A percentile compares a stretch with the other conserved stretches of the same genome.
These are phyloP conservation scores for Phytophthora vignae DNA, from an alignment of 352 stramenopile genomes.

Conservation along the genomic window DNA sequence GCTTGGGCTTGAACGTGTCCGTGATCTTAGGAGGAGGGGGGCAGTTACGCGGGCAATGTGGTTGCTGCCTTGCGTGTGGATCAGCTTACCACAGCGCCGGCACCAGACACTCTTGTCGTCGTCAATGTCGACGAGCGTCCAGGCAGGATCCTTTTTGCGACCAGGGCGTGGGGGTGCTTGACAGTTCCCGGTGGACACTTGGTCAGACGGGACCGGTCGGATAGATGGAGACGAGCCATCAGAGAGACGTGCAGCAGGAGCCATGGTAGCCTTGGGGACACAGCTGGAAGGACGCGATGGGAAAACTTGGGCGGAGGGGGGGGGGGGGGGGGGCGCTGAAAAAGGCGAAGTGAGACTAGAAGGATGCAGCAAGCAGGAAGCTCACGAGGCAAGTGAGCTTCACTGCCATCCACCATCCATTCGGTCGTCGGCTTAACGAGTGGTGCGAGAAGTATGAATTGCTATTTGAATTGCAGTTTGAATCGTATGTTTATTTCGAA, in stretches of 20 bases:
- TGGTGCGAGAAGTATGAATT: no score
- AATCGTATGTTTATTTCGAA: no score
- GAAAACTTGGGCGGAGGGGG: no score
- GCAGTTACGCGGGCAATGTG: neutral
- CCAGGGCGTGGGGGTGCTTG: neutral
- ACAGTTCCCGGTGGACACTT: neutral
- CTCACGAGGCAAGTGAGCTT: no score
- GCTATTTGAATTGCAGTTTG: no score
- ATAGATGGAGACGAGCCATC: neutral
- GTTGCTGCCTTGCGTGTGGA: conserved; percentile 3
- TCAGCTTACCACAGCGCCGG: neutral
- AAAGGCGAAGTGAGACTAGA: no score
- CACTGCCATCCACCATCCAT: no score
- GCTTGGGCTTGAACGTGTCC: neutral
- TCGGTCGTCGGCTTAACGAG: no score
- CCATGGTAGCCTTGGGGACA: neutral
- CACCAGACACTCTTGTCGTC: neutral
- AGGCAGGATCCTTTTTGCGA: neutral
- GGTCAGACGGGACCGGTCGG: neutral
- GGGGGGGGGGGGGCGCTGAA: no score
- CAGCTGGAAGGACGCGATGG: no score
- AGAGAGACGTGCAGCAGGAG: neutral
- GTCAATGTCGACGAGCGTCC: neutral
- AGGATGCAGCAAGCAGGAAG: no score
- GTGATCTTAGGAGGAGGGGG: neutral